Conservation (phyloP, 805 yeast species). For the Kazachstania bromeliacearum region DNA sequence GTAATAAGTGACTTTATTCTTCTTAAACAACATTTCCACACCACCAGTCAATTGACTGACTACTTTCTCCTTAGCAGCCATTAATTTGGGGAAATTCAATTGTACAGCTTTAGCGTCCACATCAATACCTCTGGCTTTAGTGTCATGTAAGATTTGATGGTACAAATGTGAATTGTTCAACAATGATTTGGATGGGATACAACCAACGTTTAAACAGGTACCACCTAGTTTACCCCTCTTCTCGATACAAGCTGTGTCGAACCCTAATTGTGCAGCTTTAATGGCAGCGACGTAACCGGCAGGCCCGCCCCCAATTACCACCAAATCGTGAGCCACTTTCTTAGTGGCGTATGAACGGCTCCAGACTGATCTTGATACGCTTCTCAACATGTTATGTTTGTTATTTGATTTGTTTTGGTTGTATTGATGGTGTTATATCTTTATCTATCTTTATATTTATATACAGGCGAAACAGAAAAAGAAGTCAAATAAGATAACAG, state of each 20-base stretch:
- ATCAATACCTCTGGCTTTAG: conserved; percentile 83
- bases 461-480: too few relatives aligned
- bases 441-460: too few relatives aligned
- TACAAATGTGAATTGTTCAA: conserved; percentile 89
- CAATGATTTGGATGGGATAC: conserved; percentile 95
- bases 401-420: not conserved
- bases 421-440: not conserved
- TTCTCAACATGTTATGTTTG: not conserved
- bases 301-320: conserved; percentile 98
- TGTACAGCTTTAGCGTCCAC: conserved; percentile 52
- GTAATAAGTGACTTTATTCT: conserved; percentile 87
- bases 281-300: conserved; percentile 99
- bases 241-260: conserved; percentile 92
- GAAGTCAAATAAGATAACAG: too few relatives aligned
- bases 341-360: conserved; percentile 18
- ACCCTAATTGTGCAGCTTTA: conserved; percentile 94
- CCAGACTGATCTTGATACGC: not conserved
- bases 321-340: conserved; percentile 74
- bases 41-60: conserved; percentile 89
- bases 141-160: conserved; percentile 81
- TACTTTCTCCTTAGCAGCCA: conserved; percentile 85
- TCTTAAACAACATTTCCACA: conserved; percentile 88
- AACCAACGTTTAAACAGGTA: conserved; percentile 96
- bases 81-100: conserved; percentile 69
- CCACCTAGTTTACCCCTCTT: conserved; percentile 96